Percentiles rank a stretch among this genome's conserved stretches.
Evolutionary conservation across 441 rosid genomes (phyloP).

Genomic region (Gossypium aridum): DNA sequence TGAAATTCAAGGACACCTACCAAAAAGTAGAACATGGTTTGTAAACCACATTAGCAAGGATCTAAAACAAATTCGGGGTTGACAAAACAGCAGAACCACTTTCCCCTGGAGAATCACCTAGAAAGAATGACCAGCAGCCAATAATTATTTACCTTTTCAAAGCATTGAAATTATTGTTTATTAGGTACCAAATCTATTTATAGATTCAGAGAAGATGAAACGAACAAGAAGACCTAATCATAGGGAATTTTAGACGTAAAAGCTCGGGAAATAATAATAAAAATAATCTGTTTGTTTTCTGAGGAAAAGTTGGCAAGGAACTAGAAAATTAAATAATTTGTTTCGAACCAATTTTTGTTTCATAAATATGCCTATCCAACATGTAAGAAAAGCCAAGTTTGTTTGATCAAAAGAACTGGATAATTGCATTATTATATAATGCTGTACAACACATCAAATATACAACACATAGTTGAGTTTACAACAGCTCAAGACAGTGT

Average conservation of each 20-base stretch:
- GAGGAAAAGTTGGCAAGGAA: not conserved
- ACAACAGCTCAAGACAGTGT: constrained; percentile 12
- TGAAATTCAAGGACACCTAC: not conserved
- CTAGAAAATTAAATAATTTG: not conserved
- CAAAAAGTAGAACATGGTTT: not conserved
- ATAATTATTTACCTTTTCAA: not conserved
- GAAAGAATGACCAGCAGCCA: not conserved
- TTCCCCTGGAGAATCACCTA: not conserved
- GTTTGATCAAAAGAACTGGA: not conserved
- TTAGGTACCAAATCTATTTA: not conserved
- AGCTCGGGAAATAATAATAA: not conserved
- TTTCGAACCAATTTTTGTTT: not conserved
- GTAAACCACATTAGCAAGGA: not conserved
- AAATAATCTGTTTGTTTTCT: not conserved
- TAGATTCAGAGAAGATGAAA: not conserved
- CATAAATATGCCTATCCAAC: not conserved
- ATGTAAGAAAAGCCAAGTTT: not conserved
- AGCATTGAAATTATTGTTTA: not conserved
- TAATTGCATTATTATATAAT: constrained; percentile 8
- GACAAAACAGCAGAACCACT: not conserved
- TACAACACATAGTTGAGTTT: constrained; percentile 10
- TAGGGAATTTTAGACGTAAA: not conserved
- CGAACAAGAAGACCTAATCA: not conserved
- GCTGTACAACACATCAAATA: constrained; percentile 12
- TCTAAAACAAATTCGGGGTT: not conserved